A percentile compares a stretch with the other conserved stretches of the same genome.
These are phyloP conservation scores for Daldinia grandis DNA, from an alignment of 495 filamentous ascomycete species.

Conservation along the genomic window DNA sequence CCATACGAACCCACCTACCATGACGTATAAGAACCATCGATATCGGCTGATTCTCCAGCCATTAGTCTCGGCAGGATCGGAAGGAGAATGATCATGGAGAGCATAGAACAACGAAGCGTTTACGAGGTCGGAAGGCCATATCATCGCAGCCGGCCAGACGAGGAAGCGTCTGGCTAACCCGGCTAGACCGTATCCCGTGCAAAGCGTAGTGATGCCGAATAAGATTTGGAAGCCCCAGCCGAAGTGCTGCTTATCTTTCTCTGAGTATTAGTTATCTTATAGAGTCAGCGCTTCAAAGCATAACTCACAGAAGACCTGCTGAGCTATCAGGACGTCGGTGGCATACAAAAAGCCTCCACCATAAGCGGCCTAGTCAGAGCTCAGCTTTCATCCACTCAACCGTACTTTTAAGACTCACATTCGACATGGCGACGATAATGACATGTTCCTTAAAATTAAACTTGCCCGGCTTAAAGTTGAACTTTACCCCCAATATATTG, in stretches of 20 bases:
- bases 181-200: conserved; percentile 76
- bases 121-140: conserved; percentile 74
- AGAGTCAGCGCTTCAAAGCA: background rate
- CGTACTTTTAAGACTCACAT: conserved; percentile 48
- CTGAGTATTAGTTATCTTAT: background rate
- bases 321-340: conserved; percentile 57
- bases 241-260: conserved; percentile 51
- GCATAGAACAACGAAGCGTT: conserved; percentile 72
- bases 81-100: conserved; percentile 69
- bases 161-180: conserved; percentile 72
- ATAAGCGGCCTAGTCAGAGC: conserved; percentile 43
- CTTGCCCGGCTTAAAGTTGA: conserved; percentile 72
- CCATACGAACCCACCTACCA: conserved; percentile 61
- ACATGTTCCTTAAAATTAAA: conserved; percentile 87
- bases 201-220: conserved; percentile 73
- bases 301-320: conserved; percentile 54
- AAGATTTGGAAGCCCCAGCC: conserved; percentile 74
- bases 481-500: conserved; percentile 65
- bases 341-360: conserved; percentile 59
- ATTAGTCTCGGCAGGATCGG: conserved; percentile 64
- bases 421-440: conserved; percentile 78
- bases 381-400: background rate
- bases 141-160: conserved; percentile 71
- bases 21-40: conserved; percentile 69
- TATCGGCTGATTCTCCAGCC: conserved; percentile 74